Evolutionary conservation across 1,284 basidiomycete species (phyloP).

Genomic region (Pholiota adiposa): DNA sequence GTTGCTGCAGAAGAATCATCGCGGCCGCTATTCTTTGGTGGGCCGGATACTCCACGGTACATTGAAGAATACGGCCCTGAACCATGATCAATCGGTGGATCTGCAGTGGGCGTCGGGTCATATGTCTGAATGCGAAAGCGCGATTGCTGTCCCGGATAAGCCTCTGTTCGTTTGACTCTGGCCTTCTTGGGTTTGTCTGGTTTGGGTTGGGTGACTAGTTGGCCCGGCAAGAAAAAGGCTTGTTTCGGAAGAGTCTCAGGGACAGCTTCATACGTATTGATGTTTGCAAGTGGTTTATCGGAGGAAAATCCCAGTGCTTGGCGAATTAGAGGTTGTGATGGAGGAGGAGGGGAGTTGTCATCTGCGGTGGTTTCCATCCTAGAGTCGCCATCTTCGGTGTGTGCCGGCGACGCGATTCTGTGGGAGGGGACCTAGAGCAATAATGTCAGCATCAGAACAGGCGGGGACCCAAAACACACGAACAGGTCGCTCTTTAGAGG

Average conservation of each 20-base stretch:
- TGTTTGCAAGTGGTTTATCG: slow-evolving; percentile 27
- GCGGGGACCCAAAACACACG: slow-evolving; percentile 9
- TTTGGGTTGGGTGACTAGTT: slow-evolving; percentile 39
- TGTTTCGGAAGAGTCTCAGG: slow-evolving; percentile 29
- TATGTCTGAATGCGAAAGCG: slow-evolving; percentile 42
- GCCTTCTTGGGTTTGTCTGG: slow-evolving; percentile 22
- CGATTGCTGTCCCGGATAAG: slow-evolving; percentile 42
- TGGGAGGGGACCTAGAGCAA: slow-evolving; percentile 28
- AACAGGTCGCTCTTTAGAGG: slow-evolving; percentile 48
- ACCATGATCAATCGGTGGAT: slow-evolving; percentile 31
- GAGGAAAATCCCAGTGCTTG: slow-evolving; percentile 55
- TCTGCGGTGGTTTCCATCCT: slow-evolving; percentile 40
- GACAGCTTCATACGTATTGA: slow-evolving; percentile 51
- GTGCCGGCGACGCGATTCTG: slow-evolving; percentile 50
- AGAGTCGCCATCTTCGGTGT: slow-evolving; percentile 52
- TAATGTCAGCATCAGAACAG: neutral
- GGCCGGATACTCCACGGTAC: slow-evolving; percentile 31
- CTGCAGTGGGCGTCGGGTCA: slow-evolving; percentile 29
- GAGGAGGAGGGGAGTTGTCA: slow-evolving; percentile 51
- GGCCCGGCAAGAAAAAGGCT: slow-evolving; percentile 53
- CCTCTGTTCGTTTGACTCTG: slow-evolving; percentile 31
- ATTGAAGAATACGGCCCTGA: slow-evolving; percentile 38
- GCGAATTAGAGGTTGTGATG: slow-evolving; percentile 53
- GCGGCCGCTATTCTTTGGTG: neutral
- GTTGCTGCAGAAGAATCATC: neutral